phyloP scores from a whole-genome alignment of 108 stramenopile genomes.

The Mediolabrus comicus region DNA sequence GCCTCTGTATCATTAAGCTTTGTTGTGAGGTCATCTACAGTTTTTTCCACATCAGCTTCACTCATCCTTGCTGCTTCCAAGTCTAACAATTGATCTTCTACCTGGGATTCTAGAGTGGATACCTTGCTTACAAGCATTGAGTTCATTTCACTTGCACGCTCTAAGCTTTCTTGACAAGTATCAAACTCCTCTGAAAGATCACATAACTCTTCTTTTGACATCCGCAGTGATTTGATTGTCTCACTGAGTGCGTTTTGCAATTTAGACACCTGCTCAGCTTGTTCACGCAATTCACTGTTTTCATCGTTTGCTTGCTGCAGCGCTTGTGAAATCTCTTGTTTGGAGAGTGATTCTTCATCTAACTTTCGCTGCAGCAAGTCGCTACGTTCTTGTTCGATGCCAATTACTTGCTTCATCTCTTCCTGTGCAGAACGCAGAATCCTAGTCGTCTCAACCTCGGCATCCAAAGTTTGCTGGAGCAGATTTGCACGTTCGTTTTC shows the following conservation, averaged over 20 bases:
- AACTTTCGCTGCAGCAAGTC: conserved; percentile 31
- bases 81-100: conserved; percentile 36
- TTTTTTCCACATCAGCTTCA: conserved; percentile 34
- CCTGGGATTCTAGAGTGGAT: conserved; percentile 23
- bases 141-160: conserved; percentile 18
- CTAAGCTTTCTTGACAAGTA: conserved; percentile 9
- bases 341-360: not conserved
- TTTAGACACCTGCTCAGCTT: not conserved
- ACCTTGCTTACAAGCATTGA: conserved; percentile 22
- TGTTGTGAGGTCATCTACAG: conserved; percentile 5
- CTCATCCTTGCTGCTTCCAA: conserved; percentile 42
- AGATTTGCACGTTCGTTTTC: conserved; percentile 23
- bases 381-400: conserved; percentile 20
- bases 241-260: conserved; percentile 5
- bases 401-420: conserved; percentile 29
- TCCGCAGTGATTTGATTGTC: conserved; percentile 2
- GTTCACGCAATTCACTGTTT: conserved; percentile 4
- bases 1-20: no score
- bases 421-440: conserved; percentile 1
- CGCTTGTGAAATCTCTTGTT: conserved; percentile 1
- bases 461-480: conserved; percentile 16
- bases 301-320: conserved; percentile 4
- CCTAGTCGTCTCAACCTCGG: conserved; percentile 12
- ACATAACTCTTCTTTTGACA: not conserved
- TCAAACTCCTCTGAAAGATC: conserved; percentile 6